Base-by-base conservation (phyloP, 176 grass and related monocot genomes). In the Chloris gayana region DNA sequence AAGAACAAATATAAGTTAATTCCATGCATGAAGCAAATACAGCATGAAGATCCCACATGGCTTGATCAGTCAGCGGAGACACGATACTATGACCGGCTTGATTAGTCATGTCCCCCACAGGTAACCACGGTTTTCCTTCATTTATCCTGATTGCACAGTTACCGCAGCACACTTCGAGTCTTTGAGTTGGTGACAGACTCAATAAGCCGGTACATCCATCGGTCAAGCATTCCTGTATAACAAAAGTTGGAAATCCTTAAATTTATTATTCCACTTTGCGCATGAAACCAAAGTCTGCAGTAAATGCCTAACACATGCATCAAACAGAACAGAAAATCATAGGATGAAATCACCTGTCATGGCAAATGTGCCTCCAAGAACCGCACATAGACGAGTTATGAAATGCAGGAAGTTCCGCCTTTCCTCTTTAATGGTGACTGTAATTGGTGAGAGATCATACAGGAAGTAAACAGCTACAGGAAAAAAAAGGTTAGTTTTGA, bases 321-420 rank as follows among this genome's bases (percentile, higher is more conserved):
- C 67, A 66, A 15, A 79, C 34, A 69, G 19, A 47, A 47, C 31
- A 64, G 30, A 33, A 50, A 53, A 51, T 22, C 73, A 62, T 37
- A 64, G 58, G 64, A 70, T 72, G 67, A 25, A 84, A 6, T 56
- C 64, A 98, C 96, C 96, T 84, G 93, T 99, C 91, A 99, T 85
- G 74, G 96, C 96, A 93, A 99, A 99, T 79, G 96, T 99, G 53
- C 96, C 96, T 18, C 96, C 96, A 91, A 99, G 96, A 64, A 99
- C 90, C 24, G 96, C 93, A 85, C 93, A 99, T 11, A 99, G 73
- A 58, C 93, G 96, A 57, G 96, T 99, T 37, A 99, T 24, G 75
- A 99, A 99, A 89, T 99, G 96, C 27, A 99, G 93, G 86, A 99
- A 99, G 61, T 94, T 95, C 9, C 88, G 82, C 44, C 93, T 88